phyloP scores from a whole-genome alignment of 345 rosid genomes.

The Salix purpurea region DNA sequence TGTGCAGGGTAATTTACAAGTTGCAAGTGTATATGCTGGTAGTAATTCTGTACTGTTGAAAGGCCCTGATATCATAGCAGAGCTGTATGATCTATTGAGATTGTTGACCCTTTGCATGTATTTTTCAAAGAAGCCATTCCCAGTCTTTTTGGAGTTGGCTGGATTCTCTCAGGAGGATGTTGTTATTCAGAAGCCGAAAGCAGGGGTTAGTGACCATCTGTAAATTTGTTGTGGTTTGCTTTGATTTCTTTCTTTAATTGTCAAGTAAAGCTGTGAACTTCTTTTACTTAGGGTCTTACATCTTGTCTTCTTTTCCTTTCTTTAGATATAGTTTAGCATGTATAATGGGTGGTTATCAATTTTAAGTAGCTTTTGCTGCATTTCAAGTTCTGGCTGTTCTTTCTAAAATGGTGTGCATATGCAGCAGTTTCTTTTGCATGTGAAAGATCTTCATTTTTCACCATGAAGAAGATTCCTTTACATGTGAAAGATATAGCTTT shows the following conservation, averaged over 20 bases:
- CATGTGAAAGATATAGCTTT: background rate
- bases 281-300: background rate
- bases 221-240: background rate
- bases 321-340: background rate
- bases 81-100: slow-evolving; percentile 57
- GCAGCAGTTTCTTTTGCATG: background rate
- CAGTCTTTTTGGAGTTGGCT: slow-evolving; percentile 72
- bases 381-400: background rate
- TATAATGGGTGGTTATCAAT: background rate
- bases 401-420: background rate
- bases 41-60: slow-evolving; percentile 49
- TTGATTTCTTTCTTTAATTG: background rate
- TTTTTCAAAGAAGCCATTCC: slow-evolving; percentile 91
- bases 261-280: background rate
- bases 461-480: background rate
- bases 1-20: slow-evolving; percentile 63
- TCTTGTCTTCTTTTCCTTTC: background rate
- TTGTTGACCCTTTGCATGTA: slow-evolving; percentile 78
- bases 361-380: background rate
- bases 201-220: slow-evolving; percentile 58
- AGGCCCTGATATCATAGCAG: slow-evolving; percentile 62
- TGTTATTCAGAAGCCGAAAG: slow-evolving; percentile 91
- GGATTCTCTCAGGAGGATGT: slow-evolving; percentile 74
- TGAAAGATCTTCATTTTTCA: background rate
- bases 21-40: slow-evolving; percentile 85